phyloP scores from a whole-genome alignment of 139 green algal species.

The Picochlorum sp. region DNA sequence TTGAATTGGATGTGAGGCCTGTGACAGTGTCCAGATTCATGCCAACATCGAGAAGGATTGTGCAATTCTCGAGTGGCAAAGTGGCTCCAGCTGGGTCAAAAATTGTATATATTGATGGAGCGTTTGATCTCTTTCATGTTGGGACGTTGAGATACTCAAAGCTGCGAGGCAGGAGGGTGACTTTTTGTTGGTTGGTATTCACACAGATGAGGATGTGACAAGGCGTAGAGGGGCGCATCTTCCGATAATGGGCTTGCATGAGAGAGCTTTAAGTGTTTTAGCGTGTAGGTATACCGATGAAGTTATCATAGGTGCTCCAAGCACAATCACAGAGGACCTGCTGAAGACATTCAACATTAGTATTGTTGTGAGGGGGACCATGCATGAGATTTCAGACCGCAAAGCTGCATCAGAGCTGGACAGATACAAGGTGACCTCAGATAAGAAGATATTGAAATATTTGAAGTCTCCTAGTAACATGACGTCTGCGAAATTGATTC shows the following conservation, averaged over 20 bases:
- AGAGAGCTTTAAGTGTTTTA: conserved; percentile 88
- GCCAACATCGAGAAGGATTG: conserved; percentile 84
- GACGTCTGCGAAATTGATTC: conserved; percentile 81
- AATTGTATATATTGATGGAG: conserved; percentile 97
- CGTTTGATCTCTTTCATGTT: conserved; percentile 97
- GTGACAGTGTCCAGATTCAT: conserved; percentile 69
- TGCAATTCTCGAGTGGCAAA: conserved; percentile 40
- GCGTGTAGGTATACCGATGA: conserved; percentile 95
- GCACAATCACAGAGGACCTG: conserved; percentile 72
- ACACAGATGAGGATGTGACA: conserved; percentile 86
- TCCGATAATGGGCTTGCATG: conserved; percentile 97
- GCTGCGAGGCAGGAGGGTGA: conserved; percentile 71
- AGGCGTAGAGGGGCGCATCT: conserved; percentile 71
- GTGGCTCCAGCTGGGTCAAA: conserved; percentile 38
- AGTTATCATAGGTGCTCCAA: conserved; percentile 79
- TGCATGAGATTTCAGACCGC: conserved; percentile 47
- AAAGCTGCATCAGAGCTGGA: conserved; percentile 1
- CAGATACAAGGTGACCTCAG: conserved; percentile 34
- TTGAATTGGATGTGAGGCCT: not conserved
- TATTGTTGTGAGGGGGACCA: conserved; percentile 74
- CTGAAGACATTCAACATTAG: conserved; percentile 95
- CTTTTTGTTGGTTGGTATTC: conserved; percentile 95
- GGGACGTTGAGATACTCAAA: conserved; percentile 88
- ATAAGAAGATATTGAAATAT: conserved; percentile 38
- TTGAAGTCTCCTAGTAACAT: conserved; percentile 57